These are phyloP conservation scores for Saitozyma podzolica DNA, from an alignment of 768 basidiomycete species.

Conservation along the genomic window DNA sequence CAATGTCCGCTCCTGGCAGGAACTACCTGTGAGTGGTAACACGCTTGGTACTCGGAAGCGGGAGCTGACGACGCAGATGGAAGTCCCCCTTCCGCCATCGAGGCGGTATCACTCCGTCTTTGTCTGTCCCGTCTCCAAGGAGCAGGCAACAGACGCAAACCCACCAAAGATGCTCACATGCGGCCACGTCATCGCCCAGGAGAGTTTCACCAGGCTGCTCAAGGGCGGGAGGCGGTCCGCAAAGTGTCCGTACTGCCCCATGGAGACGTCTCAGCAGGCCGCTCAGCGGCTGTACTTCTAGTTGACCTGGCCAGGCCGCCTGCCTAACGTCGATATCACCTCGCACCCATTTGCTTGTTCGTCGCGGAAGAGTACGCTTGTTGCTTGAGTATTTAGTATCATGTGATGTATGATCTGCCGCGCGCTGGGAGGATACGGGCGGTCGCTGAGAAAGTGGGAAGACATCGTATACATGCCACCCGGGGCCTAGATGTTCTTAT, in stretches of 20 bases:
- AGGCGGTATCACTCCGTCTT: conserved; percentile 96
- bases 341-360: too few relatives aligned
- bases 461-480: too few relatives aligned
- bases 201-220: conserved; percentile 83
- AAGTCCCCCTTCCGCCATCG: conserved; percentile 80
- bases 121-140: conserved; percentile 95
- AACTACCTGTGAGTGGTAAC: conserved; percentile 69
- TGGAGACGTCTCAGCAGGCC: conserved; percentile 57
- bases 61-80: conserved; percentile 64
- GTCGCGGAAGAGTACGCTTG: too few relatives aligned
- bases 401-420: too few relatives aligned
- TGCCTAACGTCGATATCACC: not conserved
- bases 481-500: too few relatives aligned
- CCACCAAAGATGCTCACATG: conserved; percentile 98
- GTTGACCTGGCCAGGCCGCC: not conserved
- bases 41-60: not conserved
- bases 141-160: conserved; percentile 87
- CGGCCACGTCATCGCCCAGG: conserved; percentile 91
- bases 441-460: too few relatives aligned
- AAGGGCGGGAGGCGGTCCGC: conserved; percentile 76
- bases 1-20: conserved; percentile 85
- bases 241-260: conserved; percentile 95
- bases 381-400: too few relatives aligned
- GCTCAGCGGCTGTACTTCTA: conserved; percentile 54
- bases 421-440: too few relatives aligned